Evolutionary conservation across 2,329 filamentous ascomycete species (phyloP), one percentile per base, ranked within the genome.

Genomic region (Metarhizium brunneum): DNA sequence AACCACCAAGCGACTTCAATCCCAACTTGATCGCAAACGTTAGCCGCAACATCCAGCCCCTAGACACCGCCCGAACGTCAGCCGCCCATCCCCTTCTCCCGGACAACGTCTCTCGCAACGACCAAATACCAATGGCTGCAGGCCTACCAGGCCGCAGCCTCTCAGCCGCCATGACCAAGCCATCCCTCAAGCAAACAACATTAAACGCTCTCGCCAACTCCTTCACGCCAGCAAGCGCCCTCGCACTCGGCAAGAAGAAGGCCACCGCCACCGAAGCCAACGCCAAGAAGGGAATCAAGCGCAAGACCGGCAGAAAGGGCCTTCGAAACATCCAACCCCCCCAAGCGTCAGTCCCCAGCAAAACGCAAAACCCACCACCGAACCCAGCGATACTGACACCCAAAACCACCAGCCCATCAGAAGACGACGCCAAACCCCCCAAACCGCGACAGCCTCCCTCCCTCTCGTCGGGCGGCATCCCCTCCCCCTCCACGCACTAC

Each of bases 401-500:
- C 14, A 2, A 25, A 25, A 25, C 25, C 25, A 25, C 13, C 54
- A 52, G 35, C 42, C 25, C 51, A 45, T 2, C 36, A 5, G 6
- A 32, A n/a, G 38, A 30, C 14, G 20, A 38, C 8, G 18, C 18
- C n/a, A 20, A 7, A 35, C 20, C 16, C 8, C 5, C 30, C 25
- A 30, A 29, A 10, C 38, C 53, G 38, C 47, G 52, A 6, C 25
- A 32, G 5, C 13, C 57, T 30, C 71, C 66, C 59, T 77, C 71
- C 60, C 50, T 55, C 6, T 71, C 57, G 4, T 83, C 81, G 0
- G 81, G 81, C 53, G 81, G 81, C 53, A 69, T 85, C 29, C 89
- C 90, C 0, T 65, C 78, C 0, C 83, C 88, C 0, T 79, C 80
- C 1, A 49, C 69, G 0, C 65, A 70, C 50, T 95, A 95, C 69